Percentiles rank a stretch among this genome's conserved stretches.
Conservation (phyloP, 768 basidiomycete species). For the Mycena amicta region DNA sequence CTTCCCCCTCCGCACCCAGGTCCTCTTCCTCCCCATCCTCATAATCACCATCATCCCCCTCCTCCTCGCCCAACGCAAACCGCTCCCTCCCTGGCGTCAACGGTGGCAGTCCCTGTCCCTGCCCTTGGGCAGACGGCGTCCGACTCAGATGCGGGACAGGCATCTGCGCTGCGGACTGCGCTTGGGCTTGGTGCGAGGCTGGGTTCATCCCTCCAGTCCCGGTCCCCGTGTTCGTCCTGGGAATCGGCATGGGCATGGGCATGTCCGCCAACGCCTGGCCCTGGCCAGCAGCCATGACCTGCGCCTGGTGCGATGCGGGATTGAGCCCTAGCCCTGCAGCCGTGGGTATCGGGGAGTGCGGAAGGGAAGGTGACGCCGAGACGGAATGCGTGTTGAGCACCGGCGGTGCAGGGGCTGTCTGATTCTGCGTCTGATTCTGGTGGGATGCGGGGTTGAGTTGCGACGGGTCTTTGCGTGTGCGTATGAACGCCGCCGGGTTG, state of each 20-base stretch:
- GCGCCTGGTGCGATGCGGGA: constrained; percentile 15
- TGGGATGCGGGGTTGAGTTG: not conserved
- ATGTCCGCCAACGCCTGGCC: not conserved
- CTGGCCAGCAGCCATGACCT: constrained; percentile 13
- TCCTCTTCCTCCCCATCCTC: not conserved
- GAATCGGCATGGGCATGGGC: not conserved
- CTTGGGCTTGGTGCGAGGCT: constrained; percentile 15
- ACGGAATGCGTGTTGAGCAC: not conserved
- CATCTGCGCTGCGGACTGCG: constrained; percentile 14
- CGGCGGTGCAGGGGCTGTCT: constrained; percentile 1
- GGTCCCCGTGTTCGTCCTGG: too few species aligned
- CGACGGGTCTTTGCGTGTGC: constrained; percentile 13
- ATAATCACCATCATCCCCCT: constrained; percentile 5
- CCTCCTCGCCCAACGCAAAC: constrained; percentile 13
- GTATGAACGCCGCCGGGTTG: constrained; percentile 11
- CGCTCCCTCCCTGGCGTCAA: not conserved
- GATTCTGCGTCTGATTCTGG: not conserved
- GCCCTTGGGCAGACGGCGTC: not conserved
- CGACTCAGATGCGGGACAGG: constrained; percentile 9
- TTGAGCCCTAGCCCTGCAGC: constrained; percentile 8
- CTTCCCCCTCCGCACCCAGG: not conserved
- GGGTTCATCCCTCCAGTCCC: constrained; percentile 2
- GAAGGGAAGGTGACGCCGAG: not conserved
- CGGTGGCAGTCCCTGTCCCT: not conserved
- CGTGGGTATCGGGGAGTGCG: not conserved